Base-by-base conservation (phyloP, 179 eudicot species). In the Gypsophila paniculata region DNA sequence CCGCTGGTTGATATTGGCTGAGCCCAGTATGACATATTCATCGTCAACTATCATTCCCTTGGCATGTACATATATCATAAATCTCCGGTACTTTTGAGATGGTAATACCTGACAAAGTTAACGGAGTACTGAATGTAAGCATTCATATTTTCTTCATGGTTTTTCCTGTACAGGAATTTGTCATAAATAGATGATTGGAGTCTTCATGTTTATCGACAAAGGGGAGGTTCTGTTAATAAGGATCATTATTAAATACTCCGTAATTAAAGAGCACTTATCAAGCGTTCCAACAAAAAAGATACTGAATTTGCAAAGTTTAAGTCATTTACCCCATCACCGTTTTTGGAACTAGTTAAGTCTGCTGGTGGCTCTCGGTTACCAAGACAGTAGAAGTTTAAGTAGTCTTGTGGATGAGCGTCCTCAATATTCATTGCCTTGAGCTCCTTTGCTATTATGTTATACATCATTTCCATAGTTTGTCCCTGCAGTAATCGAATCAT, bases 381-480 rank as follows among this genome's bases (percentile, higher is more conserved):
- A 71, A 89, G 88, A 69, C 96, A 89, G 61, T 85, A 89, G 76
- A 89, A 89, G 66, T 88, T 89, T 58, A 89, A 64, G 75, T 88
- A 86, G 81, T 89, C 96, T 75, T 72, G 89, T n/a, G 91, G 86
- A 74, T 82, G 86, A 63, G 77, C 78, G 67, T 77, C 85, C 38
- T 77, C 62, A 29, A 86, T 78, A 61, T 85, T 77, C 82, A 81
- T 78, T 6, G 75, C 81, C 74, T 85, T 82, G 54, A 89, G 80
- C 69, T 81, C 96, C 48, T 73, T 70, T 21, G 92, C 89, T 68
- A 89, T 82, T 51, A 86, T 62, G 22, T 72, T 73, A 72, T 88
- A 89, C 96, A 89, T 89, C 96, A 86, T 85, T 77, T 84, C 78
- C 91, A 88, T 89, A 14, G 96, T 89, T 82, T 89, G 90, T 44